These are phyloP conservation scores for Drosera capensis DNA, from an alignment of 148 eudicot species.

Conservation along the genomic window DNA sequence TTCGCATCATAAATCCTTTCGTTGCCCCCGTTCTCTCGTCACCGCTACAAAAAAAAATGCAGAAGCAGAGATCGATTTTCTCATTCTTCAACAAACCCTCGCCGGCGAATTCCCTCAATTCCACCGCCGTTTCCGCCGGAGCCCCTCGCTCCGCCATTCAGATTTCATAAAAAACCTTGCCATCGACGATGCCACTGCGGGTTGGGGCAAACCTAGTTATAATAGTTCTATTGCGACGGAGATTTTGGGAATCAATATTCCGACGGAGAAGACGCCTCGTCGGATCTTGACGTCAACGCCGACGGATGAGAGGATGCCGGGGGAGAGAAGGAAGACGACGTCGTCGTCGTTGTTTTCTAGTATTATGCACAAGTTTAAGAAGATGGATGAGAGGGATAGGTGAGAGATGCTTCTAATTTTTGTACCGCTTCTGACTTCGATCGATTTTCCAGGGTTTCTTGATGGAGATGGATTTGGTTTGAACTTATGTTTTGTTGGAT, in stretches of 20 bases:
- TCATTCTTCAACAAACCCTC: constrained; percentile 58
- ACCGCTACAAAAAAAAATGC: too few relatives aligned
- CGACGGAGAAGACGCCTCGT: constrained; percentile 82
- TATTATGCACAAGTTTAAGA: constrained; percentile 68
- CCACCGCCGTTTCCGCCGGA: background rate
- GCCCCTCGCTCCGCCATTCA: background rate
- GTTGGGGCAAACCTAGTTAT: background rate
- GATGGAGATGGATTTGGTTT: background rate
- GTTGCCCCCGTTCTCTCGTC: too few relatives aligned
- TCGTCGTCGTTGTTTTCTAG: constrained; percentile 42
- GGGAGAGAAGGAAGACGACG: too few relatives aligned
- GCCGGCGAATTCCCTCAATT: constrained; percentile 27
- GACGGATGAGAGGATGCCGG: constrained; percentile 11
- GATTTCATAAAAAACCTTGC: background rate
- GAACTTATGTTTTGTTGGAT: too few relatives aligned
- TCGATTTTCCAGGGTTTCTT: constrained; percentile 9
- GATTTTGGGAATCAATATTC: constrained; percentile 54
- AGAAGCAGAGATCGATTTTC: constrained; percentile 71
- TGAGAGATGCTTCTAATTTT: constrained; percentile 13
- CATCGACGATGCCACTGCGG: too few relatives aligned
- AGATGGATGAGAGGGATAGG: constrained; percentile 15
- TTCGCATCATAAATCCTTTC: too few relatives aligned
- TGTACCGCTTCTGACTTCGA: background rate
- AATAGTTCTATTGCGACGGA: constrained; percentile 7
- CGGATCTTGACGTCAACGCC: constrained; percentile 25